phyloP scores from a whole-genome alignment of 1,139 yeast species.

The Saccharomycopsis crataegensis region DNA sequence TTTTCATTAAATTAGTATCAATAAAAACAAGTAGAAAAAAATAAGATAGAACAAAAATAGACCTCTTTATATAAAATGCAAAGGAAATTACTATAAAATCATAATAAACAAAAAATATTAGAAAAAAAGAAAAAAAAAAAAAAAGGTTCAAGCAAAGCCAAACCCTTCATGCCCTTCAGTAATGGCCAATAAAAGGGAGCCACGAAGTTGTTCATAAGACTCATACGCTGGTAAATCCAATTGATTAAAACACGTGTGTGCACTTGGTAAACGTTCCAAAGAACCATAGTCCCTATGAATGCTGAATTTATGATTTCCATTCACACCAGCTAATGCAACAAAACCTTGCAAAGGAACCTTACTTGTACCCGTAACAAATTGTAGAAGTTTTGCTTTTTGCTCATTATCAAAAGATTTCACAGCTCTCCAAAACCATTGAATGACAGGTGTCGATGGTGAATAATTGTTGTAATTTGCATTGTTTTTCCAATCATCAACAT shows the following conservation, averaged over 20 bases:
- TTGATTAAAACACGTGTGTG: slow-evolving; percentile 96
- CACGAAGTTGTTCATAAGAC: slow-evolving; percentile 76
- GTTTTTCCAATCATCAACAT: slow-evolving; percentile 90
- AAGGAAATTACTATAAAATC: not conserved
- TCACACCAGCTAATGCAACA: slow-evolving; percentile 81
- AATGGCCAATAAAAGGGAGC: slow-evolving; percentile 73
- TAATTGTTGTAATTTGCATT: slow-evolving; percentile 81
- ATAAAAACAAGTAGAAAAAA: not conserved
- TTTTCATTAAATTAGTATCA: not conserved
- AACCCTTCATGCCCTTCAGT: slow-evolving; percentile 97
- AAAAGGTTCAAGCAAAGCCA: slow-evolving; percentile 53
- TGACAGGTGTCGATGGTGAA: slow-evolving; percentile 76
- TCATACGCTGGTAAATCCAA: slow-evolving; percentile 91
- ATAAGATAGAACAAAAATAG: not conserved
- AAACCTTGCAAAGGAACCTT: slow-evolving; percentile 96
- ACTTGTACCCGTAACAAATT: slow-evolving; percentile 95
- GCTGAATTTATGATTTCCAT: slow-evolving; percentile 80
- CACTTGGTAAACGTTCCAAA: slow-evolving; percentile 82
- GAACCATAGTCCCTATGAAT: slow-evolving; percentile 88
- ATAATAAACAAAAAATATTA: not conserved
- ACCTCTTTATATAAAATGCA: not conserved
- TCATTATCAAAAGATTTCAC: slow-evolving; percentile 91
- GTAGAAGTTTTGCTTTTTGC: slow-evolving; percentile 88
- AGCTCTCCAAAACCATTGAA: slow-evolving; percentile 98
- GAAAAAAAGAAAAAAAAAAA: not conserved